Evolutionary conservation across 2,329 filamentous ascomycete genomes (phyloP).

Genomic region (Fusarium transvaalense): DNA sequence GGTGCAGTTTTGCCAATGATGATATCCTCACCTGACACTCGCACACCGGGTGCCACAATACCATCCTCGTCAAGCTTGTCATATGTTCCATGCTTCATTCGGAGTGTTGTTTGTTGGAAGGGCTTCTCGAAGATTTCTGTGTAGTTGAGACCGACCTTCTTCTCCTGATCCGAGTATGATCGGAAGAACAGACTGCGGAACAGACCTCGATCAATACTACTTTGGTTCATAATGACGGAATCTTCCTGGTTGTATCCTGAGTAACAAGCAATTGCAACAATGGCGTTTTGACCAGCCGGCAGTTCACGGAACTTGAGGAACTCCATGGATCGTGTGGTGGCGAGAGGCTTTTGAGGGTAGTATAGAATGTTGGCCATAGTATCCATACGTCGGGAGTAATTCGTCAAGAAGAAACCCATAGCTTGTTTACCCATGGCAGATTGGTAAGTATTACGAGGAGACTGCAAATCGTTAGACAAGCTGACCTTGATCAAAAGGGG

Average conservation of each 20-base stretch:
- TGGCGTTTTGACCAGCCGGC: constrained; percentile 96
- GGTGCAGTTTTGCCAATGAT: constrained; percentile 99
- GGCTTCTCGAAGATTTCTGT: constrained; percentile 97
- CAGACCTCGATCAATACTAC: constrained; percentile 95
- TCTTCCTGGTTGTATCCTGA: constrained; percentile 99
- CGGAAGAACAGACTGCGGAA: constrained; percentile 99
- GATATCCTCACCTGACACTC: constrained; percentile 97
- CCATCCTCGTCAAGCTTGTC: constrained; percentile 98
- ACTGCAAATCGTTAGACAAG: constrained; percentile 62
- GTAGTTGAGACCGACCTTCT: constrained; percentile 92
- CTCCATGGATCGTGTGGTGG: constrained; percentile 97
- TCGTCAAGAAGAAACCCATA: constrained; percentile 99
- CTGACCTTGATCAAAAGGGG: not conserved
- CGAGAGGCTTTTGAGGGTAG: constrained; percentile 97
- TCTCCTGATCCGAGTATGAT: constrained; percentile 96
- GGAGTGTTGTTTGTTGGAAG: constrained; percentile 85
- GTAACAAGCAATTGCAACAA: constrained; percentile 97
- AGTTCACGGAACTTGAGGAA: constrained; percentile 98
- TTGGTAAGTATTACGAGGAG: constrained; percentile 98
- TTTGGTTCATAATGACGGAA: constrained; percentile 99
- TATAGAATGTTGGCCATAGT: constrained; percentile 99
- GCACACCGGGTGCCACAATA: constrained; percentile 91
- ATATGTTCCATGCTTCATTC: constrained; percentile 94
- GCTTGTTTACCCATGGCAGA: constrained; percentile 99
- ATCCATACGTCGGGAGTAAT: constrained; percentile 97